A percentile compares a stretch with the other conserved stretches of the same genome.
Evolutionary conservation across 108 stramenopile genomes (phyloP).

Genomic region (Asterionellopsis glacialis): DNA sequence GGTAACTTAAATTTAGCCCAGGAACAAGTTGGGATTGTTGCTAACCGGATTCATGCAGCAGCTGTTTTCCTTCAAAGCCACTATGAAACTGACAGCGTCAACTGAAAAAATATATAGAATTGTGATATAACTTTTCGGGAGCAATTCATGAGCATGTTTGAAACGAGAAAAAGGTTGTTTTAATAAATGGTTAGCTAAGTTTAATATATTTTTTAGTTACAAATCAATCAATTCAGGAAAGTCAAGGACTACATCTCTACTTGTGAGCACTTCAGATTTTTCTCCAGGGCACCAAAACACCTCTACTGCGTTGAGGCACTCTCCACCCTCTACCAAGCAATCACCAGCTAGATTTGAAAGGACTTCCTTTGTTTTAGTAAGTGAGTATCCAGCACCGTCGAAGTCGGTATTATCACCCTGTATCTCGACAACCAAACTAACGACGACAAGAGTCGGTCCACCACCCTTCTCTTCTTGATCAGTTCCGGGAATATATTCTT

Average conservation of each 20-base stretch:
- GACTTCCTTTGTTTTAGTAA: slow-evolving; percentile 63
- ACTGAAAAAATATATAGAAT: no score
- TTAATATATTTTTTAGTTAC: slow-evolving; percentile 12
- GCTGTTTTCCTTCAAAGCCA: slow-evolving; percentile 9
- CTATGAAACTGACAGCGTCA: no score
- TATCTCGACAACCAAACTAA: slow-evolving; percentile 73
- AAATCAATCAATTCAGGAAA: slow-evolving; percentile 83
- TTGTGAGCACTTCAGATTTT: slow-evolving; percentile 52
- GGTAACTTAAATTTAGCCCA: slow-evolving; percentile 35
- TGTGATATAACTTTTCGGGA: no score
- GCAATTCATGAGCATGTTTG: no score
- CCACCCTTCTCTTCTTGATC: slow-evolving; percentile 23
- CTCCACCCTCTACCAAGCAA: slow-evolving; percentile 67
- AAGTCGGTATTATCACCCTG: slow-evolving; percentile 76
- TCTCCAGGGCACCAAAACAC: slow-evolving; percentile 84
- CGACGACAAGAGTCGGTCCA: slow-evolving; percentile 59
- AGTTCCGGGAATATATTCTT: slow-evolving; percentile 56
- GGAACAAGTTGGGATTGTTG: slow-evolving; percentile 26
- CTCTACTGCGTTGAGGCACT: slow-evolving; percentile 81
- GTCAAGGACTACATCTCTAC: slow-evolving; percentile 62
- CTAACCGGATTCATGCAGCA: slow-evolving; percentile 16
- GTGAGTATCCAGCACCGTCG: slow-evolving; percentile 61
- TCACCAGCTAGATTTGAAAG: slow-evolving; percentile 76
- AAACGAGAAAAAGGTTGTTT: no score
- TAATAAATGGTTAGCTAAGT: no score